These are phyloP conservation scores for Saccharum spontaneum DNA, from an alignment of 176 grass and related monocot species.

Conservation along the genomic window DNA sequence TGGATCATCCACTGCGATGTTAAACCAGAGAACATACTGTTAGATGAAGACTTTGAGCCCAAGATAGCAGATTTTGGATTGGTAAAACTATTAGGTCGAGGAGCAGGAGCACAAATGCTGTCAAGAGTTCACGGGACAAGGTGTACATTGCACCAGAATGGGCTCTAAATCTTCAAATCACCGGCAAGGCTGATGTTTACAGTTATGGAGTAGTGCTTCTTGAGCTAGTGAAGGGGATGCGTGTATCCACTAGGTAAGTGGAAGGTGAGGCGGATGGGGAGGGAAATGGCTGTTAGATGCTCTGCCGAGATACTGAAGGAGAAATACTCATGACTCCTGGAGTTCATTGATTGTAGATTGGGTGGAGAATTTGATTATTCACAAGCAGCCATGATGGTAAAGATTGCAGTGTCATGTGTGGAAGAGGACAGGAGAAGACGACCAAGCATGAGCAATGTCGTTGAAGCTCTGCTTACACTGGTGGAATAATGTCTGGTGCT, in stretches of 20 bases:
- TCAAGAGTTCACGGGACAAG: constrained; percentile 55
- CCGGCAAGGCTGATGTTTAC: constrained; percentile 51
- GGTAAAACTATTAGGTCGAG: constrained; percentile 44
- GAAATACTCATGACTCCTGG: constrained; percentile 41
- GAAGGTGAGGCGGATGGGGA: constrained; percentile 21
- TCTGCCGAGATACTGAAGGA: constrained; percentile 23
- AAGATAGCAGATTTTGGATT: constrained; percentile 70
- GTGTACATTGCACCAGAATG: constrained; percentile 48
- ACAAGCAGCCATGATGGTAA: too few relatives aligned
- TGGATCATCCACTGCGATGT: constrained; percentile 75
- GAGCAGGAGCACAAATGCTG: not conserved
- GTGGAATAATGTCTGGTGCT: not conserved
- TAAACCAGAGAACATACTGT: constrained; percentile 63
- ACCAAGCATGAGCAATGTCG: not conserved
- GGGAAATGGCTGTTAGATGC: constrained; percentile 29
- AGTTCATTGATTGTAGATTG: constrained; percentile 37
- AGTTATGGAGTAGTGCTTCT: constrained; percentile 57
- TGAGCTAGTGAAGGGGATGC: constrained; percentile 46
- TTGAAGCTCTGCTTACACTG: constrained; percentile 27
- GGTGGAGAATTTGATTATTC: not conserved
- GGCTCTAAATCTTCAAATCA: constrained; percentile 39
- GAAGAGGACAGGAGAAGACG: too few relatives aligned
- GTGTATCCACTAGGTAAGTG: constrained; percentile 30
- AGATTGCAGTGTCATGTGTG: too few relatives aligned
- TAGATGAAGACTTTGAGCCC: constrained; percentile 50